These are phyloP conservation scores for Baorangia bicolor DNA, from an alignment of 768 basidiomycete species.

Conservation along the genomic window DNA sequence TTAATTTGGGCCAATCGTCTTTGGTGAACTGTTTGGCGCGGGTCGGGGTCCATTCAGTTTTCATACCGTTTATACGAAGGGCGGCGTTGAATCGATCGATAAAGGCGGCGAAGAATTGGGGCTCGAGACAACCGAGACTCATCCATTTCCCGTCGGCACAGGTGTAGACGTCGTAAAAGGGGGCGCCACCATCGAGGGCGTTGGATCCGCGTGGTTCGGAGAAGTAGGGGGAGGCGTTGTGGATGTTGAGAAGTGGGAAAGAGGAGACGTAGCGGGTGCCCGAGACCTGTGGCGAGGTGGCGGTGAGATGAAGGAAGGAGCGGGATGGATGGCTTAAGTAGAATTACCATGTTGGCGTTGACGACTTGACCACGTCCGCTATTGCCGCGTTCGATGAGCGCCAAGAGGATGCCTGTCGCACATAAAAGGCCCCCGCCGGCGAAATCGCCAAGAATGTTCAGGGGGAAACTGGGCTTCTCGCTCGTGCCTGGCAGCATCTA, in stretches of 20 bases:
- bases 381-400: slow-evolving; percentile 62
- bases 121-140: slow-evolving; percentile 74
- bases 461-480: slow-evolving; percentile 66
- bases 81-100: slow-evolving; percentile 52
- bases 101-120: slow-evolving; percentile 66
- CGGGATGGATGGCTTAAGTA: slow-evolving; percentile 5
- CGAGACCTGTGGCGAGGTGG: slow-evolving; percentile 55
- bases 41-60: slow-evolving; percentile 56
- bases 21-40: slow-evolving; percentile 43
- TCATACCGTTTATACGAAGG: slow-evolving; percentile 41
- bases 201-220: slow-evolving; percentile 52
- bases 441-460: slow-evolving; percentile 80
- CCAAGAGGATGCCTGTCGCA: slow-evolving; percentile 70
- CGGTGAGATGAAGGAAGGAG: not conserved
- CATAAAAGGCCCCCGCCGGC: slow-evolving; percentile 78
- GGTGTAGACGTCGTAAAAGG: slow-evolving; percentile 73
- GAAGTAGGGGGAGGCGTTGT: slow-evolving; percentile 37
- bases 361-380: slow-evolving; percentile 76
- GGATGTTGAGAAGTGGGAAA: slow-evolving; percentile 58
- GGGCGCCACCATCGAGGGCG: slow-evolving; percentile 71
- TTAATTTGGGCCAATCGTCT: slow-evolving; percentile 56
- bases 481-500: slow-evolving; percentile 67
- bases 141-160: slow-evolving; percentile 76
- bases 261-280: slow-evolving; percentile 77
- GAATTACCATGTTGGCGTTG: slow-evolving; percentile 79